phyloP scores from a whole-genome alignment of 2,329 filamentous ascomycete genomes.

The Xylariaceae sp. region DNA sequence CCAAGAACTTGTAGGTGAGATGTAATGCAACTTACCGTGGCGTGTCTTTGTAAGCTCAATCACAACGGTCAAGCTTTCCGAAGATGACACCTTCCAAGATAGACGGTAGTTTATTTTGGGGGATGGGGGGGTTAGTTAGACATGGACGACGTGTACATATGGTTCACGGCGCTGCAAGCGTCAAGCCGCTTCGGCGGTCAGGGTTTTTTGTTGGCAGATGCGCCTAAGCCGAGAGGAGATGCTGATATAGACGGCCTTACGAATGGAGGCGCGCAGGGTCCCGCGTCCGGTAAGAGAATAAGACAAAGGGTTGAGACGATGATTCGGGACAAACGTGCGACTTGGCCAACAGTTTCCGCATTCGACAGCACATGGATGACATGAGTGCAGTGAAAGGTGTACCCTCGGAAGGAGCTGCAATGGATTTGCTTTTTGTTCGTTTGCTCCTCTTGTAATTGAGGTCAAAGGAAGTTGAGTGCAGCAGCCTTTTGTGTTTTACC shows the following conservation, averaged over 20 bases:
- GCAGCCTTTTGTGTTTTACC: conserved; percentile 2
- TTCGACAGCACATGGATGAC: conserved; percentile 23
- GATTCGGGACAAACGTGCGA: conserved; percentile 16
- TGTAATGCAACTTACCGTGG: no score
- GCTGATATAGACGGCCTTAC: no score
- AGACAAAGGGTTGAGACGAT: conserved; percentile 5
- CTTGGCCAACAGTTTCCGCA: conserved; percentile 20
- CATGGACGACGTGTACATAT: conserved; percentile 9
- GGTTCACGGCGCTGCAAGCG: conserved; percentile 23
- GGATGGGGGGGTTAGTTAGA: no score
- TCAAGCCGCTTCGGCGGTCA: conserved; percentile 9
- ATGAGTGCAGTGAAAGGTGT: conserved; percentile 13
- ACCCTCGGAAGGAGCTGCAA: not conserved
- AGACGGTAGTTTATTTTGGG: no score
- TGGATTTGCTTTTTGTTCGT: conserved; percentile 15
- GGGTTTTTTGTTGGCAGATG: no score
- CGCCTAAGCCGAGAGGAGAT: no score
- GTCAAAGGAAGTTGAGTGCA: conserved; percentile 11
- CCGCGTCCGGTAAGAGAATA: not conserved
- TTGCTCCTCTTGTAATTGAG: not conserved
- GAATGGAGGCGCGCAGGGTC: no score
- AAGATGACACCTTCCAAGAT: no score
- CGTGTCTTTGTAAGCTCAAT: no score
- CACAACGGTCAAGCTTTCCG: no score
- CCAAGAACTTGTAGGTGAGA: no score